phyloP scores from a whole-genome alignment of 129 eudicot species.

The Erigeron canadensis region DNA sequence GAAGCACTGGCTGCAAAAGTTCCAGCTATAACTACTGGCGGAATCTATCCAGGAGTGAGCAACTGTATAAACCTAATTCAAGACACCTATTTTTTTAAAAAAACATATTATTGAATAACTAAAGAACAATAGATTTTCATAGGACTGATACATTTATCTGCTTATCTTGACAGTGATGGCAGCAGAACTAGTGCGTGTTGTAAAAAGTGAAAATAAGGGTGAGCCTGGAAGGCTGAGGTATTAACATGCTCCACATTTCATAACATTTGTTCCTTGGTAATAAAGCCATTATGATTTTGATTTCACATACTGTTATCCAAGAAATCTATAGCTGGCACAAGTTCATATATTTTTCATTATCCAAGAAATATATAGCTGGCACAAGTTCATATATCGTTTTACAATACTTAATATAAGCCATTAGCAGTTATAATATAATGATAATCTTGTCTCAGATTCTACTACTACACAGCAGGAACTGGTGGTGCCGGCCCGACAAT shows the following conservation, averaged over 20 bases:
- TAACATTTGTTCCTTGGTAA: not conserved
- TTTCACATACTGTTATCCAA: not conserved
- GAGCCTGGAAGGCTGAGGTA: constrained; percentile 86
- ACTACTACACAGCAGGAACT: constrained; percentile 90
- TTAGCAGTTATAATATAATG: constrained; percentile 8
- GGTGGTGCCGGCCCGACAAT: constrained; percentile 99
- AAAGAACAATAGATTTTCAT: too few relatives aligned
- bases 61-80: constrained; percentile 47
- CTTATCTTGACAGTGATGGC: constrained; percentile 75
- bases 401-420: not conserved
- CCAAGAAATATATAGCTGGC: not conserved
- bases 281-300: not conserved
- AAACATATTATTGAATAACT: not conserved
- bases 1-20: constrained; percentile 74
- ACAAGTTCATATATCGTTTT: not conserved
- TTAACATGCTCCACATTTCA: constrained; percentile 5
- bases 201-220: constrained; percentile 62
- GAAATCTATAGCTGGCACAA: not conserved
- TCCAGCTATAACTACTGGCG: constrained; percentile 95
- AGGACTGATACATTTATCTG: not conserved
- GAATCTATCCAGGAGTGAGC: constrained; percentile 99
- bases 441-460: constrained; percentile 55
- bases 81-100: not conserved
- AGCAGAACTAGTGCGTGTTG: constrained; percentile 94
- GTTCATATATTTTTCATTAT: constrained; percentile 5